Evolutionary conservation across 2,329 filamentous ascomycete species (phyloP), one percentile per base, ranked within the genome.

Genomic region (Ceratocystis smalleyi): DNA sequence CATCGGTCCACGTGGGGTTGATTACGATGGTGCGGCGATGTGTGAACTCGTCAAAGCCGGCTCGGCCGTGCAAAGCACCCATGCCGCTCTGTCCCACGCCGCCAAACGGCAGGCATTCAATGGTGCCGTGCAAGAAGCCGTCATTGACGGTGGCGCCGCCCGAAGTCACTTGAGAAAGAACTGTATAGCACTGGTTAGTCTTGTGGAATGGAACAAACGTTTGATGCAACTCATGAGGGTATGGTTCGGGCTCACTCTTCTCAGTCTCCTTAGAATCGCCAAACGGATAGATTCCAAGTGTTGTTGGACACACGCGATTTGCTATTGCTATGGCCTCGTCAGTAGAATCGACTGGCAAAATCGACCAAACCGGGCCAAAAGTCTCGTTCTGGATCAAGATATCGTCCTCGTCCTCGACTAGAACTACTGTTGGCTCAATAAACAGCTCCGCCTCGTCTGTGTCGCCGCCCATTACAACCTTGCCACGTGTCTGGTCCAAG

Each of bases 351-450:
- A 90, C 86, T 0, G 90, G 81, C 63, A 95, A 77, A 68, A 97
- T 84, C 68, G 89, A 86, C 69, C 95, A 90, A 66, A 96, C 80
- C n/a, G 94, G 94, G 5, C 92, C 94, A 72, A 99, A 99, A 54
- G 86, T 89, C 77, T 99, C 94, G 68, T 95, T 83, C 27, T 77
- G 76, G 71, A 96, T 81, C 74, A 96, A 83, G 6, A 86, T 81
- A 75, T 96, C 92, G 60, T 91, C 81, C 17, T 81, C 72, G 67
- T 83, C 84, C 68, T 88, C 80, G 45, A 96, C 87, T 67, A 89
- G 80, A n/a, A 99, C 85, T n/a, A 92, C 84, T 0, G 94, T 99
- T 0, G 91, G 89, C 73, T 92, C 90, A 69, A 99, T 94, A 75
- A 88, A 96, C 61, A 88, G 84, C 40, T 89, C 82, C 43, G 81